phyloP scores from a whole-genome alignment of 75 land plant species.

The Azolla pinnata region DNA sequence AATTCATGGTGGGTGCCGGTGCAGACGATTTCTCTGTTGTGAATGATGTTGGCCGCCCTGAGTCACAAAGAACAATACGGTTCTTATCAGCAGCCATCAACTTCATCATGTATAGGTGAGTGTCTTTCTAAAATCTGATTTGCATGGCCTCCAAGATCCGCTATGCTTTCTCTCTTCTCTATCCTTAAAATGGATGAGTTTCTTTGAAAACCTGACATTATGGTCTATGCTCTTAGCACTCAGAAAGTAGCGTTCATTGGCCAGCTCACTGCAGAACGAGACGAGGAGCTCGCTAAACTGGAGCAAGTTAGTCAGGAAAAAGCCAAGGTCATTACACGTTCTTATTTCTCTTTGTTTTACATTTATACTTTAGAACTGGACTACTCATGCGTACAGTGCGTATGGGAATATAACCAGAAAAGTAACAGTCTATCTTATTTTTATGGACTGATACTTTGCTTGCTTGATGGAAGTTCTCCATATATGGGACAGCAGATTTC shows the following conservation, averaged over 20 bases:
- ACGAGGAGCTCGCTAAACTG: neutral
- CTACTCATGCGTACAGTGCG: neutral
- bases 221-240: no score
- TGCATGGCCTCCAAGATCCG: no score
- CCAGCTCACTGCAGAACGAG: neutral
- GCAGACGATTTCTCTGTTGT: conserved; percentile 26
- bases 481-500: no score
- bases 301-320: neutral
- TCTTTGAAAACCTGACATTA: no score
- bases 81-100: conserved; percentile 49
- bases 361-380: neutral
- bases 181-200: no score
- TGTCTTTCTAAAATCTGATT: no score
- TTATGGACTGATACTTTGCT: no score
- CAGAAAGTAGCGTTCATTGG: neutral
- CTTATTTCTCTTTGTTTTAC: neutral
- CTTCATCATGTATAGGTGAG: conserved; percentile 33
- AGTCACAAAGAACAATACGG: conserved; percentile 23
- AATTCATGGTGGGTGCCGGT: conserved; percentile 25
- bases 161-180: neutral
- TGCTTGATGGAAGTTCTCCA: no score
- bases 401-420: no score
- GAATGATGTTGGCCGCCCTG: conserved; percentile 48
- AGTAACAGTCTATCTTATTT: no score
- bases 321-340: neutral